These are phyloP conservation scores for Chenopodium formosanum DNA, from an alignment of 148 eudicot species.

Conservation along the genomic window DNA sequence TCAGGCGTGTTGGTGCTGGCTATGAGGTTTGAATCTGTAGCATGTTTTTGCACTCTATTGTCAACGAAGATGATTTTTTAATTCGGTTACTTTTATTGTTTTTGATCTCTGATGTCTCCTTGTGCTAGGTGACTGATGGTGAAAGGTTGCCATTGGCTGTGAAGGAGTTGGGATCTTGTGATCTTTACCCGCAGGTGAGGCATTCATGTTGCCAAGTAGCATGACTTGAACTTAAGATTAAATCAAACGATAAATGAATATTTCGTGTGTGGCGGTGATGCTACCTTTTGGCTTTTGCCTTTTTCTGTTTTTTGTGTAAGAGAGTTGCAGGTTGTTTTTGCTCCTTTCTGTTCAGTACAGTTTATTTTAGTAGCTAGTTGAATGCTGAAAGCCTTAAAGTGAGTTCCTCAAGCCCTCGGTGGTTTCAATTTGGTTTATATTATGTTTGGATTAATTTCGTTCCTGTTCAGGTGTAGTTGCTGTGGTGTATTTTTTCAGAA, in stretches of 20 bases:
- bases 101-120: constrained; percentile 14
- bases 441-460: neutral
- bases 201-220: neutral
- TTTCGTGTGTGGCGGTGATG: neutral
- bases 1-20: constrained; percentile 88
- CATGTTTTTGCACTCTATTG: constrained; percentile 5
- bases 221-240: neutral
- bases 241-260: neutral
- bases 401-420: neutral
- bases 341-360: neutral
- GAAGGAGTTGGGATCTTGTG: constrained; percentile 96
- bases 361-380: neutral
- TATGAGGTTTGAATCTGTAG: constrained; percentile 62
- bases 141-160: constrained; percentile 92
- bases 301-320: no score
- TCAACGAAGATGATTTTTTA: neutral
- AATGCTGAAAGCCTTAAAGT: neutral
- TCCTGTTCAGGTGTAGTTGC: neutral
- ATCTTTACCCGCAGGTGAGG: constrained; percentile 96
- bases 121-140: constrained; percentile 84
- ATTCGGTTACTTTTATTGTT: neutral
- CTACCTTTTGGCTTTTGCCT: neutral
- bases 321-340: neutral
- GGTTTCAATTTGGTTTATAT: neutral
- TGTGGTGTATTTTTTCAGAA: neutral